These are phyloP conservation scores for Aspergillus sp. DNA, from an alignment of 2,329 filamentous ascomycete species.

Conservation along the genomic window DNA sequence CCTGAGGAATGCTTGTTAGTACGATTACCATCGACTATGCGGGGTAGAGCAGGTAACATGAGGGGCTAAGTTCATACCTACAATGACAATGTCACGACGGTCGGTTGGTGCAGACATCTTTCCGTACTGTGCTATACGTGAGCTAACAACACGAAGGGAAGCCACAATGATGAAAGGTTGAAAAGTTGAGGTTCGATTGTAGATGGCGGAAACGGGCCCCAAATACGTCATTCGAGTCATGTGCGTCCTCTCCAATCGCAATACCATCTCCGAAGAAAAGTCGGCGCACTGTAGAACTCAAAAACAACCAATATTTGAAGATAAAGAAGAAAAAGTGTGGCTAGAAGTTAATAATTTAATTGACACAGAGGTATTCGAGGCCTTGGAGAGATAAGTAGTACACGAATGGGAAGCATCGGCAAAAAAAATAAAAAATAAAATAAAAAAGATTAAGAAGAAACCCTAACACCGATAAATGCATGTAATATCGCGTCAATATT, in stretches of 20 bases:
- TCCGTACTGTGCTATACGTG: slow-evolving; percentile 17
- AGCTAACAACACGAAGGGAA: slow-evolving; percentile 17
- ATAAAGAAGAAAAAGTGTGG: background rate
- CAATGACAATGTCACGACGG: slow-evolving; percentile 41
- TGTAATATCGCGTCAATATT: slow-evolving; percentile 3
- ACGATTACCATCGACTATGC: slow-evolving; percentile 11
- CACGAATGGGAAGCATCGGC: background rate
- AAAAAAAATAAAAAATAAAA: background rate
- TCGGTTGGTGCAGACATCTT: slow-evolving; percentile 32
- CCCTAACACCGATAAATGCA: slow-evolving; percentile 34
- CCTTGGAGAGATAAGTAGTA: background rate
- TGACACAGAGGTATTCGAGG: background rate
- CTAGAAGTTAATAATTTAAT: background rate
- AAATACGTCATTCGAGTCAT: slow-evolving; percentile 36
- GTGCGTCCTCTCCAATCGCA: slow-evolving; percentile 16
- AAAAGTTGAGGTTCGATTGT: background rate
- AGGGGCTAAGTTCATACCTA: slow-evolving; percentile 31
- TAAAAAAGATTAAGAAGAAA: slow-evolving; percentile 6
- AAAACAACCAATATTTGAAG: background rate
- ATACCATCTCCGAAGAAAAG: background rate
- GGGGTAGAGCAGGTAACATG: slow-evolving; percentile 20
- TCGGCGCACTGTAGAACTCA: background rate
- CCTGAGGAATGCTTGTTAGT: slow-evolving; percentile 50
- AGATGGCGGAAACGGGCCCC: slow-evolving; percentile 1
- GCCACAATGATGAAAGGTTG: slow-evolving; percentile 22